phyloP scores from a whole-genome alignment of 2,329 filamentous ascomycete species.

The Trichoderma pleuroti region DNA sequence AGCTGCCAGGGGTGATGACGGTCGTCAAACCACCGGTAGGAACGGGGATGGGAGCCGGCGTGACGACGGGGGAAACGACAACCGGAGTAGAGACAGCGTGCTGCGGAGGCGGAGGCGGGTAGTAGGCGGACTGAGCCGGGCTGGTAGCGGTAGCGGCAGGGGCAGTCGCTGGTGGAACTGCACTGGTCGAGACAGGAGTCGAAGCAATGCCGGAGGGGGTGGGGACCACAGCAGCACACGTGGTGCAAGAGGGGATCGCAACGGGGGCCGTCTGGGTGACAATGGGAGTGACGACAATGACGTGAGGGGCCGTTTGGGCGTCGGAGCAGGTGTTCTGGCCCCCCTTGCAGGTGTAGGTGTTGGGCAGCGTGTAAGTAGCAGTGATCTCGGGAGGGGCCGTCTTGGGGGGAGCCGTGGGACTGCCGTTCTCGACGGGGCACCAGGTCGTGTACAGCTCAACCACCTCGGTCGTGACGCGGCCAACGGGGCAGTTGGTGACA shows the following conservation, averaged over 20 bases:
- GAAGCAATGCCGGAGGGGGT: slow-evolving; percentile 22
- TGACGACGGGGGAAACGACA: neutral
- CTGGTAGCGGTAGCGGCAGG: slow-evolving; percentile 13
- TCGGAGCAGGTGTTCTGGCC: slow-evolving; percentile 31
- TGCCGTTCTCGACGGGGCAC: slow-evolving; percentile 9
- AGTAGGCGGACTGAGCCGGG: slow-evolving; percentile 13
- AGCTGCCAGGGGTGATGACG: slow-evolving; percentile 18
- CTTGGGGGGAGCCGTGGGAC: neutral
- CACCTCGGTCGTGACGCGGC: slow-evolving; percentile 26
- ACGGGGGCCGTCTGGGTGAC: slow-evolving; percentile 16
- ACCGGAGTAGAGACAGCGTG: slow-evolving; percentile 11
- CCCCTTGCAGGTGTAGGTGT: slow-evolving; percentile 28
- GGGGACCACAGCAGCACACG: slow-evolving; percentile 24
- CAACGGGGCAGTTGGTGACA: slow-evolving; percentile 28
- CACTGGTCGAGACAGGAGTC: slow-evolving; percentile 18
- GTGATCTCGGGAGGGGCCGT: slow-evolving; percentile 26
- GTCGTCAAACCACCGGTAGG: slow-evolving; percentile 19
- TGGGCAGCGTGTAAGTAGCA: slow-evolving; percentile 30
- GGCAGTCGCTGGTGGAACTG: slow-evolving; percentile 6
- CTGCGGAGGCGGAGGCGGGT: slow-evolving; percentile 11
- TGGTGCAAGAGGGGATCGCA: slow-evolving; percentile 27
- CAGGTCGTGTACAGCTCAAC: slow-evolving; percentile 25
- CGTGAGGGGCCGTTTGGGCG: slow-evolving; percentile 23
- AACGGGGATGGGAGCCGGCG: neutral
- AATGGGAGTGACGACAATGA: slow-evolving; percentile 28